Evolutionary conservation across 2,329 filamentous ascomycete species (phyloP), one percentile per base, ranked within the genome.

Genomic region (Aspergillus spinulosporus): DNA sequence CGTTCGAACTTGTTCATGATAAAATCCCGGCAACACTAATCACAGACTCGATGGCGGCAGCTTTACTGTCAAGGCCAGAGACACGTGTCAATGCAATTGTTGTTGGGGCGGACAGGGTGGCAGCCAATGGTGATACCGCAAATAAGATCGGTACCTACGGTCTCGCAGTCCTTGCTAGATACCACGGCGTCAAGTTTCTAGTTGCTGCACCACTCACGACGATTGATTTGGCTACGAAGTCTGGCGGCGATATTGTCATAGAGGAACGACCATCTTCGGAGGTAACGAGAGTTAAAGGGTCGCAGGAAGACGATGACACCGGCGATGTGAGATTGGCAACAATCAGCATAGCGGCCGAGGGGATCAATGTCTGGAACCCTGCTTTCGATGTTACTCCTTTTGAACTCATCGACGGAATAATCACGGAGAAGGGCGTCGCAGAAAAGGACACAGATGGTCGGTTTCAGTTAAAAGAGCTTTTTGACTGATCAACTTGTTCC

Each of bases 101-200:
- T 31, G 94, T 99, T 0, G 94, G 94, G 29, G 94, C 94, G 2
- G 94, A 99, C 72, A 86, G 94, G 55, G 94, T 99, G 11, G 94
- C 93, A 32, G 89, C 92, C 49, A 99, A 99, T 67, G 94, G 94
- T 29, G 94, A 99, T 76, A 97, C 94, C 0, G 94, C 94, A 54
- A 99, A 99, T 79, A 99, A 99, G 79, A 95, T 99, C 59, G 94
- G 94, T 51, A 99, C 94, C 0, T 97, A 99, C 72, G 84, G 88
- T 53, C 82, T 99, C 3, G 92, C 94, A 3, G 92, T 97, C n/a
- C 82, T 96, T 31, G 94, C 94, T 21, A 87, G 83, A 62, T 81
- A 92, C 68, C 94, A 99, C 67, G 89, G 90, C n/a, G 83, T 97
- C 68, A 96, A 93, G 73, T 99, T 99, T 71, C 82, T 99, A 7